A percentile compares a stretch with the other conserved stretches of the same genome.
These are phyloP conservation scores for Pilasporangium apinafurcum DNA, from an alignment of 352 stramenopile species.

Conservation along the genomic window DNA sequence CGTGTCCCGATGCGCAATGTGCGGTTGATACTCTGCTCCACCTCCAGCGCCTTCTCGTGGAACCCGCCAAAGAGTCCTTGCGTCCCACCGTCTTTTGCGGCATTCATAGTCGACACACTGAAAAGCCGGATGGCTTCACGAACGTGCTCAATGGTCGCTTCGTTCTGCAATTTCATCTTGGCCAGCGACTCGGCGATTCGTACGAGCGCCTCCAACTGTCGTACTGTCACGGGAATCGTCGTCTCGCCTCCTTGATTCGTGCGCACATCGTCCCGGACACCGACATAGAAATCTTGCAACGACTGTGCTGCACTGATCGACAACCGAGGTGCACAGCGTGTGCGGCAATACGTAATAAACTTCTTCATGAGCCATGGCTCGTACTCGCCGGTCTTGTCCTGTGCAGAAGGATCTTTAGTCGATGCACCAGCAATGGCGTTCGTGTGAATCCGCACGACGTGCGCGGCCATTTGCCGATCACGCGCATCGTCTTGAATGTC, in stretches of 20 bases:
- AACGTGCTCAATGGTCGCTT: conserved; percentile 88
- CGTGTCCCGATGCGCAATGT: conserved; percentile 75
- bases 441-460: conserved; percentile 98
- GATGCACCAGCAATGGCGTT: conserved; percentile 47
- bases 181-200: conserved; percentile 96
- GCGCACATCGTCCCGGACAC: conserved; percentile 95
- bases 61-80: conserved; percentile 74
- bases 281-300: conserved; percentile 96
- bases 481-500: conserved; percentile 96
- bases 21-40: conserved; percentile 80
- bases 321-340: conserved; percentile 91
- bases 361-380: conserved; percentile 93
- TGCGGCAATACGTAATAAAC: conserved; percentile 98
- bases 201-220: conserved; percentile 97
- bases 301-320: conserved; percentile 88
- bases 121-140: conserved; percentile 97
- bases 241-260: conserved; percentile 67
- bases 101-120: conserved; percentile 97
- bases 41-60: conserved; percentile 78
- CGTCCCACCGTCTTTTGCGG: conserved; percentile 88
- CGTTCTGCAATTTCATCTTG: conserved; percentile 95
- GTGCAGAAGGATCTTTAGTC: conserved; percentile 12
- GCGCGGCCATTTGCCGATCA: conserved; percentile 95
- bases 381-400: conserved; percentile 46
- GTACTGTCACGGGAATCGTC: conserved; percentile 96